These are phyloP conservation scores for Stemphylium beticola DNA, from an alignment of 2,329 filamentous ascomycete species.

Conservation along the genomic window DNA sequence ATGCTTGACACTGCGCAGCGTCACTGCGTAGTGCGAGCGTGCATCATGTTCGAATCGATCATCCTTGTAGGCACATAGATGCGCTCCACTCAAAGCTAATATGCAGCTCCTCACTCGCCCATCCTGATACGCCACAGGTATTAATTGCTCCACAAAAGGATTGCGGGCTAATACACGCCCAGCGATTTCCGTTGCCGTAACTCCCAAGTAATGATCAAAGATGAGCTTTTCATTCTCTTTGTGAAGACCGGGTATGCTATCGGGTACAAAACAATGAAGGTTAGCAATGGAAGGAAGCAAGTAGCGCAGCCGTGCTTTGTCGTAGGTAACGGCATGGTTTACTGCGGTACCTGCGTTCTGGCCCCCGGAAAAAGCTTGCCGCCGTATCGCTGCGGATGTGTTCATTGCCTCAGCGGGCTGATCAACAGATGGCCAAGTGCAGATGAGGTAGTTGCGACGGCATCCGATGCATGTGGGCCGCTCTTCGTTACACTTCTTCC, in stretches of 20 bases:
- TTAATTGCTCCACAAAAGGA: constrained; percentile 4
- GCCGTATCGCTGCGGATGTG: neutral
- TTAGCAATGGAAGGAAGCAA: neutral
- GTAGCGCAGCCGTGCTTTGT: neutral
- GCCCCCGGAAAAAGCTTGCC: neutral
- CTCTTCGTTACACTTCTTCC: constrained; percentile 2
- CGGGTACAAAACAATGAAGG: neutral
- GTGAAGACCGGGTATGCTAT: constrained; percentile 1
- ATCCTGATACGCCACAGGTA: constrained; percentile 8
- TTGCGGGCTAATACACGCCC: neutral
- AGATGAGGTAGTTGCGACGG: constrained; percentile 3
- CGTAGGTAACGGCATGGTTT: constrained; percentile 58
- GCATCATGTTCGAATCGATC: constrained; percentile 5
- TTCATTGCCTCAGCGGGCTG: neutral
- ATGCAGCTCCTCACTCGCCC: neutral
- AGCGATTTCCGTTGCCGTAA: constrained; percentile 1
- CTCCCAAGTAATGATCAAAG: constrained; percentile 8
- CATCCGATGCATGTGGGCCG: constrained; percentile 3
- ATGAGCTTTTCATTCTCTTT: constrained; percentile 1
- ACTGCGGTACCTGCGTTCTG: constrained; percentile 49
- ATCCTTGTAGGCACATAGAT: neutral
- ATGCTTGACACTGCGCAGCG: constrained; percentile 8
- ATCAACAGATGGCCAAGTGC: constrained; percentile 2
- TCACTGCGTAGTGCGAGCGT: constrained; percentile 4
- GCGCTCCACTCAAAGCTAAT: constrained; percentile 6